A percentile compares a stretch with the other conserved stretches of the same genome.
Evolutionary conservation across 192 early-diverging fungal species (phyloP).

Genomic region (Ambispora gerdemannii): DNA sequence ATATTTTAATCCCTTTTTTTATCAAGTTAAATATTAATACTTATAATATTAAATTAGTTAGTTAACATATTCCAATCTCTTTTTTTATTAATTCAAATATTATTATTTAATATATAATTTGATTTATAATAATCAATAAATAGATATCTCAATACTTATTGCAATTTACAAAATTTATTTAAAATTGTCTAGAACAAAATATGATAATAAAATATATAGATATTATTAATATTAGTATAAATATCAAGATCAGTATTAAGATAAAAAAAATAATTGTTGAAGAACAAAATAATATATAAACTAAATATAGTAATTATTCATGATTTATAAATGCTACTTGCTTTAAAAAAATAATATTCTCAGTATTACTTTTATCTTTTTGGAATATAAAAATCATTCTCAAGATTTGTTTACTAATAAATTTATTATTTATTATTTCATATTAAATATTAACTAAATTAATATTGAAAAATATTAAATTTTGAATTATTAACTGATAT

Average conservation of each 20-base stretch:
- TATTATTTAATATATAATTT: too few relatives aligned
- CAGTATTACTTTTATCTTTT: background rate
- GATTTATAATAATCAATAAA: too few relatives aligned
- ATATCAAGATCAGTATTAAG: background rate
- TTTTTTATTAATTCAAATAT: too few relatives aligned
- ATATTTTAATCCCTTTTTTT: too few relatives aligned
- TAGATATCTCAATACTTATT: too few relatives aligned
- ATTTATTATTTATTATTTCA: background rate
- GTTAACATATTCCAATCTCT: too few relatives aligned
- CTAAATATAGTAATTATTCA: background rate
- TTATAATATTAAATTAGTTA: too few relatives aligned
- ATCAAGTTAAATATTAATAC: too few relatives aligned
- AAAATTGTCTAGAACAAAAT: conserved; percentile 7
- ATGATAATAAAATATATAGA: background rate
- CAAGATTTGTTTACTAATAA: background rate
- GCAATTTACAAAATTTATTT: too few relatives aligned
- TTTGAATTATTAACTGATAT: background rate
- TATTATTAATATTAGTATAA: conserved; percentile 2
- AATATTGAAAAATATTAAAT: background rate
- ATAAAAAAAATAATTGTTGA: background rate
- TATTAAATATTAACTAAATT: background rate
- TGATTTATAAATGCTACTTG: too few relatives aligned
- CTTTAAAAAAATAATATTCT: background rate
- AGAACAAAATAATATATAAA: conserved; percentile 1
- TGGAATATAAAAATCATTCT: background rate